Percentiles rank a stretch among this genome's conserved stretches.
Evolutionary conservation across 164 flowering plant genomes (phyloP).

Genomic region (Stephania yunnanensis): DNA sequence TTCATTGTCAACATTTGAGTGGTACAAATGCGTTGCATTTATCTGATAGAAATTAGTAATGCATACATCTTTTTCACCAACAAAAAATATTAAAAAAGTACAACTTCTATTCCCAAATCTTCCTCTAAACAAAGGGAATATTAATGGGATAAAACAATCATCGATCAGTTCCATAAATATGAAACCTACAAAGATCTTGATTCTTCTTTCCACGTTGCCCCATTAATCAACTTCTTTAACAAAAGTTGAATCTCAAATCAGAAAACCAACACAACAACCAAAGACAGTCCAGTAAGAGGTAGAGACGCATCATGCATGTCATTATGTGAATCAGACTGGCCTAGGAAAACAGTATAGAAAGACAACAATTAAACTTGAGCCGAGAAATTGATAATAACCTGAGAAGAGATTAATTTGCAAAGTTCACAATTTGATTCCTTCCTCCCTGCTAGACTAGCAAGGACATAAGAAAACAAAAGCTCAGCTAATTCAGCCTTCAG

Average conservation of each 20-base stretch:
- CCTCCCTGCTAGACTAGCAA: constrained; percentile 66
- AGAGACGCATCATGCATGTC: background rate
- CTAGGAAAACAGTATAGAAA: background rate
- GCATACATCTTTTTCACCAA: too few species aligned
- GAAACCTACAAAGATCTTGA: background rate
- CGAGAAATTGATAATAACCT: constrained; percentile 38
- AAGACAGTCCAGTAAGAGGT: background rate
- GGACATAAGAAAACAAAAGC: constrained; percentile 62
- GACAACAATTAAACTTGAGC: background rate
- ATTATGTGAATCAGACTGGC: background rate
- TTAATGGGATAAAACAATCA: too few species aligned
- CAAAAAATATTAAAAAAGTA: too few species aligned
- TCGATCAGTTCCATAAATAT: background rate
- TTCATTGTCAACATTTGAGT: too few species aligned
- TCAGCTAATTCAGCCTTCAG: constrained; percentile 92
- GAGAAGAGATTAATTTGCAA: constrained; percentile 52
- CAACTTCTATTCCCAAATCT: too few species aligned
- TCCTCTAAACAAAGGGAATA: too few species aligned
- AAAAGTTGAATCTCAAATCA: background rate
- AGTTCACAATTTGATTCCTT: constrained; percentile 43
- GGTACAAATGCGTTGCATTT: too few species aligned
- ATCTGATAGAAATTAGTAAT: too few species aligned
- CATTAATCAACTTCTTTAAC: background rate
- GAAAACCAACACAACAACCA: too few species aligned
- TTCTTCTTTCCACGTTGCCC: background rate